Evolutionary conservation across 1,284 basidiomycete species (phyloP), one percentile per base, ranked within the genome.

Genomic region (Erythrobasidium hasegawianum): DNA sequence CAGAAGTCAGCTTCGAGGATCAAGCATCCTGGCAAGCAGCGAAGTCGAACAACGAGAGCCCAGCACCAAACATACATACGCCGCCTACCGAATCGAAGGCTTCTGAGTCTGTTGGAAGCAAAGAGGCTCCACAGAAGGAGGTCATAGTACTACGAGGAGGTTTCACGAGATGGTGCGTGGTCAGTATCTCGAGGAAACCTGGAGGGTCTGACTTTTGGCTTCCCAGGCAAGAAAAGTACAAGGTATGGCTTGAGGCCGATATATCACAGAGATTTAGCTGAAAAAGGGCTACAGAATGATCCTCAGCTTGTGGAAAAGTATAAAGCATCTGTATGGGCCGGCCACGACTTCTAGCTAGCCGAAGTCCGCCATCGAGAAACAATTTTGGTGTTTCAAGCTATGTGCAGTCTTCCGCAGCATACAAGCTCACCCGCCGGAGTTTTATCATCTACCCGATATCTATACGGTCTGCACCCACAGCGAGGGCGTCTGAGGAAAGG

Each of bases 221-320:
- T 18, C 26, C 16, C 47, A 65, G 62, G 62, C 62, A 65, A 27
- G 55, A 65, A 20, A 65, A 65, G 29, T 65, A 65, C 33, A 57
- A 57, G 41, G 61, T 64, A 26, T 0, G 54, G 14, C 18, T 5
- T 18, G 33, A 24, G n/a, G 11, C 43, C 5, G 5, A 8, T 47
- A 24, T 14, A n/a, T 47, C 43, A 8, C 40, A 24, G 43, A 47
- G 16, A 5, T 5, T 7, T 47, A 4, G n/a, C 43, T 47, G 43
- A 47, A 47, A n/a, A 24, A 5, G 16, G 4, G 5, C 5, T 24
- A 7, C 24, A 59, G 57, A 59, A 47, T 22, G 55, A 57, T 20
- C 55, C 55, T 16, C 26, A 59, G 27, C 40, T 59, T 5, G 57
- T 47, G 1, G 52, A 57, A 18, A 55, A 64, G 38, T 64, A 53